Conservation (phyloP, 139 green algal genomes). For the Chlorella sorokiniana region DNA sequence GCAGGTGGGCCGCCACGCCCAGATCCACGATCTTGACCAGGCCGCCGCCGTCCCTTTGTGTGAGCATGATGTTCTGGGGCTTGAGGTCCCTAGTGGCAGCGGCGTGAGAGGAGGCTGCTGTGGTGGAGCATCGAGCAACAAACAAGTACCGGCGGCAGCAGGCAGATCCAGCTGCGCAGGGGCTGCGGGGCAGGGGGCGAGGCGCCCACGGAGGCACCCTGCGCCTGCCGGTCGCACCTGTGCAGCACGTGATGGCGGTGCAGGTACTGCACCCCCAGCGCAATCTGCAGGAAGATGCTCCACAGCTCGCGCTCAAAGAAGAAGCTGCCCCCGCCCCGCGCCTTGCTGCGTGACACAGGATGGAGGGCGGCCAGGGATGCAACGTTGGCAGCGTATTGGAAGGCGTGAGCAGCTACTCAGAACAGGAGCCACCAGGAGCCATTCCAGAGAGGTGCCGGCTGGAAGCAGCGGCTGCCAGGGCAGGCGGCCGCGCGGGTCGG, state of each 20-base stretch:
- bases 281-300: constrained; percentile 68
- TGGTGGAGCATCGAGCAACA: too few species aligned
- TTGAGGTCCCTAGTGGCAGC: constrained; percentile 33
- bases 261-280: constrained; percentile 73
- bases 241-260: constrained; percentile 79
- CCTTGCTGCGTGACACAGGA: not conserved
- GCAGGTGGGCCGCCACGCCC: constrained; percentile 82
- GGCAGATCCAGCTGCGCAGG: not conserved
- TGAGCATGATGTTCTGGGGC: constrained; percentile 76
- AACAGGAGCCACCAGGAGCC: too few species aligned
- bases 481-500: too few species aligned
- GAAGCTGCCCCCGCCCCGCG: not conserved
- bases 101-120: too few species aligned
- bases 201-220: too few species aligned
- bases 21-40: constrained; percentile 86
- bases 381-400: not conserved
- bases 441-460: too few species aligned
- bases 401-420: not conserved
- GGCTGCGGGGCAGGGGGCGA: not conserved
- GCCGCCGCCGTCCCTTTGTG: constrained; percentile 71
- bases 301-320: constrained; percentile 40
- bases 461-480: too few species aligned
- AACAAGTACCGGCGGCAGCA: too few species aligned
- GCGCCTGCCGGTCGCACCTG: constrained; percentile 71
- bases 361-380: not conserved